Conservation (phyloP, 2,329 filamentous ascomycete species). For the Pyrenophora graminea region DNA sequence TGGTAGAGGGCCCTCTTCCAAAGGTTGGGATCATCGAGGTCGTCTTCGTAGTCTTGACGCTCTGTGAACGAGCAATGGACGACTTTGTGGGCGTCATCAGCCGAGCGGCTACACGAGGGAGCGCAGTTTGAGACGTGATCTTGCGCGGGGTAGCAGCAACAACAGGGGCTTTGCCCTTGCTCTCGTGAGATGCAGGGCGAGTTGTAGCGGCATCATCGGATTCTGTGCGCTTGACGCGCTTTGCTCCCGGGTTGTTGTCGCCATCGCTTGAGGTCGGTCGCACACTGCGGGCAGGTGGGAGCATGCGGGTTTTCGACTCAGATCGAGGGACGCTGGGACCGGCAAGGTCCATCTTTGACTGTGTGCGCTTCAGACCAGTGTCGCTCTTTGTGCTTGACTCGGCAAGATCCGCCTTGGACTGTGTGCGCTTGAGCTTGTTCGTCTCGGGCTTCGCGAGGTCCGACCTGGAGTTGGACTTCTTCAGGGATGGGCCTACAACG, state of each 20-base stretch:
- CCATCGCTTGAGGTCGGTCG: conserved; percentile 31
- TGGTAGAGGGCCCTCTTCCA: conserved; percentile 57
- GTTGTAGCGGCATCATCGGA: conserved; percentile 71
- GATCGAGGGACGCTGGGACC: conserved; percentile 40
- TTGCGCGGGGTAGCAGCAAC: conserved; percentile 30
- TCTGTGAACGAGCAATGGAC: conserved; percentile 66
- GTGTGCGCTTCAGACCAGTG: conserved; percentile 51
- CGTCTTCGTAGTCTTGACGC: conserved; percentile 53
- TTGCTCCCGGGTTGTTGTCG: conserved; percentile 56
- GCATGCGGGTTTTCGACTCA: conserved; percentile 41
- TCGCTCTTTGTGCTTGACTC: conserved; percentile 56
- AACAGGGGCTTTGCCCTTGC: conserved; percentile 14
- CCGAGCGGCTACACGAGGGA: conserved; percentile 53
- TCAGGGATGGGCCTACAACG: conserved; percentile 26
- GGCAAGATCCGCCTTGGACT: conserved; percentile 68
- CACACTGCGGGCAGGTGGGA: conserved; percentile 31
- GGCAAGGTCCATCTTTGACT: conserved; percentile 67
- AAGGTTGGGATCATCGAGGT: conserved; percentile 60
- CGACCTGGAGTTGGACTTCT: conserved; percentile 49
- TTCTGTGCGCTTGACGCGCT: conserved; percentile 70
- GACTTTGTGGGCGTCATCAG: conserved; percentile 80
- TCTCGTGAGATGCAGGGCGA: conserved; percentile 60
- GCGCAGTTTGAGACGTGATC: conserved; percentile 44
- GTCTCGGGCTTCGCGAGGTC: conserved; percentile 51
- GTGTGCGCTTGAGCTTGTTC: conserved; percentile 56